Evolutionary conservation across 345 rosid genomes (phyloP).

Genomic region (Gossypium longicalyx): DNA sequence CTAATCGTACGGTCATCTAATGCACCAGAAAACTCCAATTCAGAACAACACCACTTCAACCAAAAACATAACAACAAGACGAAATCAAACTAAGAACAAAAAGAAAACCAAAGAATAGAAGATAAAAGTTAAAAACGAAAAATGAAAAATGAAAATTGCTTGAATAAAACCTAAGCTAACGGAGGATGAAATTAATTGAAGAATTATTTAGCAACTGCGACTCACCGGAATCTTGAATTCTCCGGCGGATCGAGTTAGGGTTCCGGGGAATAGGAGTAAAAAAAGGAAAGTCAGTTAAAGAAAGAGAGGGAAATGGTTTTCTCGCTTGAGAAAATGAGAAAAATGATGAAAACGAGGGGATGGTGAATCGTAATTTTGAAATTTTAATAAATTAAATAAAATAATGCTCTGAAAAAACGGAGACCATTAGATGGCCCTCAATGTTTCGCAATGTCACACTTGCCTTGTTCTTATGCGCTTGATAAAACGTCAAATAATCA

Average conservation of each 20-base stretch:
- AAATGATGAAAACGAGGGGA: constrained; percentile 15
- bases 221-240: constrained; percentile 49
- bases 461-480: background rate
- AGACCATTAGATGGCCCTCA: background rate
- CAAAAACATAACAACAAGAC: background rate
- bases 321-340: constrained; percentile 1
- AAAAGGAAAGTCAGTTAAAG: constrained; percentile 1
- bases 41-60: background rate
- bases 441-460: background rate
- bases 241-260: constrained; percentile 64
- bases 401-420: background rate
- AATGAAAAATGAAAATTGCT: background rate
- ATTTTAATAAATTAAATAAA: too few species aligned
- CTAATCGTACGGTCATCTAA: constrained; percentile 61
- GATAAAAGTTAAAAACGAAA: background rate
- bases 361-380: background rate
- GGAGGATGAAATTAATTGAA: background rate
- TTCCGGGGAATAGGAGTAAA: constrained; percentile 49
- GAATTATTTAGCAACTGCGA: constrained; percentile 8
- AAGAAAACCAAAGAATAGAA: background rate
- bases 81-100: background rate
- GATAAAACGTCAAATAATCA: background rate
- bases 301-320: background rate
- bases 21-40: constrained; percentile 26
- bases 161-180: constrained; percentile 8